A percentile compares a stretch with the other conserved stretches of the same genome.
Conservation (phyloP, 257 asterid genomes). For the Nemophila menziesii region DNA sequence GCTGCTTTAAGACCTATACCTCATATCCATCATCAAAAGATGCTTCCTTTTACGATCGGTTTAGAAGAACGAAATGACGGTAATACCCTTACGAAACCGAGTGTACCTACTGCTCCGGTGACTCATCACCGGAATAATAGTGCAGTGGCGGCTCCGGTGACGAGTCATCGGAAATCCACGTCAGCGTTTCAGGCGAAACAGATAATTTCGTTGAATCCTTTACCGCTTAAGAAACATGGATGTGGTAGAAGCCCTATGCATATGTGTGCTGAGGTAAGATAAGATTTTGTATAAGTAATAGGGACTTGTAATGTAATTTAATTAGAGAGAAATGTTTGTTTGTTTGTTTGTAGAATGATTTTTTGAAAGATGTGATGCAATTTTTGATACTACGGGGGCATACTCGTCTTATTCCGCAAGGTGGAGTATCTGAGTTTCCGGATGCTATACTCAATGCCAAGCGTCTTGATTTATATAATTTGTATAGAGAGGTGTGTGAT, state of each 20-base stretch:
- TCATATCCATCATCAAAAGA: conserved; percentile 83
- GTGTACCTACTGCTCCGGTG: conserved; percentile 42
- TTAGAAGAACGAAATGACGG: conserved; percentile 36
- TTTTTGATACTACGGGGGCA: conserved; percentile 93
- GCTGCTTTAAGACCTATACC: conserved; percentile 97
- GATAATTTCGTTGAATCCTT: conserved; percentile 82
- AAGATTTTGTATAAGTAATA: too few relatives aligned
- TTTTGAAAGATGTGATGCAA: conserved; percentile 92
- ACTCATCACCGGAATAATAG: conserved; percentile 43
- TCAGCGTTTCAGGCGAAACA: conserved; percentile 83
- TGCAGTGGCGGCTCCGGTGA: conserved; percentile 39
- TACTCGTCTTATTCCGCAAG: conserved; percentile 96
- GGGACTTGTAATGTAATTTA: too few relatives aligned
- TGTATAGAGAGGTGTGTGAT: conserved; percentile 85
- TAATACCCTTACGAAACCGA: conserved; percentile 46
- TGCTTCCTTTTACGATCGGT: conserved; percentile 83
- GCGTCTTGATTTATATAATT: conserved; percentile 91
- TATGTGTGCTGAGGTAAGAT: conserved; percentile 81
- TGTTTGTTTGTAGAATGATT: conserved; percentile 99
- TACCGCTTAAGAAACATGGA: conserved; percentile 91
- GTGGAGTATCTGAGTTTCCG: conserved; percentile 93
- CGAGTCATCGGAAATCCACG: conserved; percentile 55
- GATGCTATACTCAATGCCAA: conserved; percentile 98
- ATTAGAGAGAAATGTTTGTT: too few relatives aligned
- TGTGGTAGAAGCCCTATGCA: conserved; percentile 88